phyloP scores from a whole-genome alignment of 257 asterid species.

The Hygrophila difformis region DNA sequence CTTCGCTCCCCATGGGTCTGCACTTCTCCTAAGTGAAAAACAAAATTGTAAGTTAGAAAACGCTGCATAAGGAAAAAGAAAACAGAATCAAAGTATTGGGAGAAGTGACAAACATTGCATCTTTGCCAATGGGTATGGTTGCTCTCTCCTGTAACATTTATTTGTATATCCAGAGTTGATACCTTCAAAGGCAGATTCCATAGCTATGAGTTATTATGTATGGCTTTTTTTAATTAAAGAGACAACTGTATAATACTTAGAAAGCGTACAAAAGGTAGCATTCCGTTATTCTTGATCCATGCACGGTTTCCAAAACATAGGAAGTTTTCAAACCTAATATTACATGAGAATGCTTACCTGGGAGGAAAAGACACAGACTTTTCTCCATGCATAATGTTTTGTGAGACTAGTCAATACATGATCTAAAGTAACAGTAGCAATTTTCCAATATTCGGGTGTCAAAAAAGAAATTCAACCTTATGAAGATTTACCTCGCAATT shows the following conservation, averaged over 20 bases:
- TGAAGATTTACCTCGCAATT: no score
- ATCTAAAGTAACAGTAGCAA: no score
- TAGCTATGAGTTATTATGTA: not conserved
- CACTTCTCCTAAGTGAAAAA: slow-evolving; percentile 41
- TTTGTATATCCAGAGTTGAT: slow-evolving; percentile 10
- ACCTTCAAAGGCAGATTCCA: slow-evolving; percentile 20
- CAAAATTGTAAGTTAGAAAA: not conserved
- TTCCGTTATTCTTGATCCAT: no score
- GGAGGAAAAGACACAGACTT: no score
- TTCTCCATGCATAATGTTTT: no score
- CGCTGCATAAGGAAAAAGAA: not conserved
- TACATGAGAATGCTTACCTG: no score
- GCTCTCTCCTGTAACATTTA: slow-evolving; percentile 11
- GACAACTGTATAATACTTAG: not conserved
- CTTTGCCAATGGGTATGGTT: slow-evolving; percentile 14
- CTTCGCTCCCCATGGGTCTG: slow-evolving; percentile 48
- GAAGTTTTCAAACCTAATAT: no score
- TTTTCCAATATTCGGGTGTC: no score
- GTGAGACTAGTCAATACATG: no score
- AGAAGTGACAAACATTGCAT: slow-evolving; percentile 44
- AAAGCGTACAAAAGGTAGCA: not conserved
- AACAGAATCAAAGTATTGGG: not conserved
- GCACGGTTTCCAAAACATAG: no score
- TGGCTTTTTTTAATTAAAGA: no score
- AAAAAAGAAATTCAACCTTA: no score